phyloP scores from a whole-genome alignment of 2,329 filamentous ascomycete species.

The Aspergillus tanneri region DNA sequence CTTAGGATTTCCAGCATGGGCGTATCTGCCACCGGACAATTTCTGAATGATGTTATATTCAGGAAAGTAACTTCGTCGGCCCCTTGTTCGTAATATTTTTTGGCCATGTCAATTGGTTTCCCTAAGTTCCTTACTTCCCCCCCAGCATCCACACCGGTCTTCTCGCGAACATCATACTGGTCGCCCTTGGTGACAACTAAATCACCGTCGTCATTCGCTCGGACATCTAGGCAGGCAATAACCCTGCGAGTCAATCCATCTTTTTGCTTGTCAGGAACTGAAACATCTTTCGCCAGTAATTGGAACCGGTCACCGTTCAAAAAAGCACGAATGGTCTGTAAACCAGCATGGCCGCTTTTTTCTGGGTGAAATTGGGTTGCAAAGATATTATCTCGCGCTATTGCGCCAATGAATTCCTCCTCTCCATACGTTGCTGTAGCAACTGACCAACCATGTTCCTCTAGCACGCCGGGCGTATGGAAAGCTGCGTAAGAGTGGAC shows the following conservation, averaged over 20 bases:
- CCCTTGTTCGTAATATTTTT: constrained; percentile 91
- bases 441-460: constrained; percentile 84
- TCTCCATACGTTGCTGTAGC: constrained; percentile 83
- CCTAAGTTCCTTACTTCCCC: constrained; percentile 83
- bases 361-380: constrained; percentile 97
- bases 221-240: constrained; percentile 94
- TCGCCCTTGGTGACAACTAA: constrained; percentile 97
- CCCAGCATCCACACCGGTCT: constrained; percentile 57
- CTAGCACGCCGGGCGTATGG: constrained; percentile 70
- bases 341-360: constrained; percentile 87
- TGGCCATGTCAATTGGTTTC: constrained; percentile 93
- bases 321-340: constrained; percentile 82
- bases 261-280: constrained; percentile 21
- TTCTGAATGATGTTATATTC: constrained; percentile 97
- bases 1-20: constrained; percentile 95
- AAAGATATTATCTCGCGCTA: constrained; percentile 80
- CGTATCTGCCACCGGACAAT: constrained; percentile 85
- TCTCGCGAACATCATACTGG: constrained; percentile 97
- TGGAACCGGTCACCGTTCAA: constrained; percentile 67
- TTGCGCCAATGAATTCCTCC: constrained; percentile 87
- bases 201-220: constrained; percentile 90
- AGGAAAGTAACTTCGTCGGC: constrained; percentile 97
- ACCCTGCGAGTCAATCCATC: constrained; percentile 87
- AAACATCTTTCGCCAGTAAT: constrained; percentile 46
- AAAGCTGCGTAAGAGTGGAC: constrained; percentile 90